Evolutionary conservation across 2,329 filamentous ascomycete species (phyloP).

Genomic region (Sporothrix sp.): DNA sequence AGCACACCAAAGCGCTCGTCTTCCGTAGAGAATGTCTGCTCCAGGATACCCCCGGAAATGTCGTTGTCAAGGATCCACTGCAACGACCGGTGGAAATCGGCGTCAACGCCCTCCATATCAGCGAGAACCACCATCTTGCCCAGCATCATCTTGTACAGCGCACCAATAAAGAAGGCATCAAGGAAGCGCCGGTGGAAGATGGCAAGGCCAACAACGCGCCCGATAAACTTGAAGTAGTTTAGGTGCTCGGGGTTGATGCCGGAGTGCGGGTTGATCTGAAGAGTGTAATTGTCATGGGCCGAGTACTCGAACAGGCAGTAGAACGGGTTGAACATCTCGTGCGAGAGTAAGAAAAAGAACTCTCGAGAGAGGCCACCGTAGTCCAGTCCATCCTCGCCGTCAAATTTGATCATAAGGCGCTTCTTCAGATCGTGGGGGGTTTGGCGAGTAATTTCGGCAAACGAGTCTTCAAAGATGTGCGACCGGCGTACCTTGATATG

Average conservation of each 20-base stretch:
- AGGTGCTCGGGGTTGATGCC: constrained; percentile 98
- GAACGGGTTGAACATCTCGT: constrained; percentile 99
- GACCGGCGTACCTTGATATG: constrained; percentile 95
- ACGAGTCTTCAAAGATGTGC: constrained; percentile 98
- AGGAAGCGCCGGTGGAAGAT: constrained; percentile 98
- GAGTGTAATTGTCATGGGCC: constrained; percentile 98
- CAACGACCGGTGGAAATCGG: constrained; percentile 91
- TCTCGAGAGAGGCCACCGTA: constrained; percentile 96
- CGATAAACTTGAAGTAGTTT: constrained; percentile 99
- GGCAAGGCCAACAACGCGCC: constrained; percentile 87
- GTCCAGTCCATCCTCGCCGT: constrained; percentile 94
- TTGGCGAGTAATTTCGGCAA: constrained; percentile 95
- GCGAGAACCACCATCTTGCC: constrained; percentile 83
- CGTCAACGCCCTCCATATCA: constrained; percentile 98
- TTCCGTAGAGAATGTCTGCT: constrained; percentile 93
- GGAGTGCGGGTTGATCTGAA: constrained; percentile 98
- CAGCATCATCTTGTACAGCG: constrained; percentile 98
- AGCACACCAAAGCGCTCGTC: constrained; percentile 95
- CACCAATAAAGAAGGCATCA: constrained; percentile 98
- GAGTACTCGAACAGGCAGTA: constrained; percentile 99
- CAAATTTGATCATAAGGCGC: constrained; percentile 98
- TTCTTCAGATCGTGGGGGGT: constrained; percentile 96
- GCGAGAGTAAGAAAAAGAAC: constrained; percentile 97
- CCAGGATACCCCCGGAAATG: constrained; percentile 81
- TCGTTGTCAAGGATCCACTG: constrained; percentile 98